These are phyloP conservation scores for Yamadazyma sp. DNA, from an alignment of 805 yeast genomes.

Conservation along the genomic window DNA sequence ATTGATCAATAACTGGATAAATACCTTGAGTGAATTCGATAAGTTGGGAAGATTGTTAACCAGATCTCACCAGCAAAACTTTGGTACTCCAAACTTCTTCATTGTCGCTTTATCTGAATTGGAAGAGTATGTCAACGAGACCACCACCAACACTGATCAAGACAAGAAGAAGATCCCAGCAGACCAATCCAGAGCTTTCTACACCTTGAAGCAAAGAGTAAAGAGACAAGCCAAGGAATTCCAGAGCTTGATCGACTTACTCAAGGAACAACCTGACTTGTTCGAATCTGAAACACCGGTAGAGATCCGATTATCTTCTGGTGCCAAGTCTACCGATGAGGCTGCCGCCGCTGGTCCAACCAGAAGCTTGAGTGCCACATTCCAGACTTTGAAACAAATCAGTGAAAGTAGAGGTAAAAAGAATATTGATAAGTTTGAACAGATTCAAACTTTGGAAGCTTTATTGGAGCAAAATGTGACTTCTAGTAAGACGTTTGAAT, in stretches of 20 bases:
- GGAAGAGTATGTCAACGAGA: conserved; percentile 63
- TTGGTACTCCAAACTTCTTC: conserved; percentile 68
- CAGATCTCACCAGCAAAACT: conserved; percentile 74
- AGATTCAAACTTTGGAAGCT: conserved; percentile 67
- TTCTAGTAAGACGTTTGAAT: conserved; percentile 58
- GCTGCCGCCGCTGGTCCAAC: conserved; percentile 35
- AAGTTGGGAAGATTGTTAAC: conserved; percentile 64
- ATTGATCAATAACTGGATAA: conserved; percentile 75
- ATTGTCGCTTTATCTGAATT: conserved; percentile 68
- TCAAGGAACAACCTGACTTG: conserved; percentile 68
- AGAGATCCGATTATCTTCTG: conserved; percentile 25
- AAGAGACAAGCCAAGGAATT: conserved; percentile 75
- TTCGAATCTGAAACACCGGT: conserved; percentile 58
- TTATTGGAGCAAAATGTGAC: conserved; percentile 40
- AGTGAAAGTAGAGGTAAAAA: conserved; percentile 94
- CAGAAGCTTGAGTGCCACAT: conserved; percentile 49
- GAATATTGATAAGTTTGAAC: conserved; percentile 81
- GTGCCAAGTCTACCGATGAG: conserved; percentile 31
- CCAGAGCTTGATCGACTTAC: conserved; percentile 57
- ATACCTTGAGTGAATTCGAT: conserved; percentile 75
- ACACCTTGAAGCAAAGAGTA: conserved; percentile 83
- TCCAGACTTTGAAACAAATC: conserved; percentile 69
- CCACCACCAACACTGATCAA: conserved; percentile 46
- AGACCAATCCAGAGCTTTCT: conserved; percentile 79
- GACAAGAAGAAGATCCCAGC: conserved; percentile 75